phyloP scores from a whole-genome alignment of 1,284 basidiomycete genomes.

The Apiotrichum sp. region DNA sequence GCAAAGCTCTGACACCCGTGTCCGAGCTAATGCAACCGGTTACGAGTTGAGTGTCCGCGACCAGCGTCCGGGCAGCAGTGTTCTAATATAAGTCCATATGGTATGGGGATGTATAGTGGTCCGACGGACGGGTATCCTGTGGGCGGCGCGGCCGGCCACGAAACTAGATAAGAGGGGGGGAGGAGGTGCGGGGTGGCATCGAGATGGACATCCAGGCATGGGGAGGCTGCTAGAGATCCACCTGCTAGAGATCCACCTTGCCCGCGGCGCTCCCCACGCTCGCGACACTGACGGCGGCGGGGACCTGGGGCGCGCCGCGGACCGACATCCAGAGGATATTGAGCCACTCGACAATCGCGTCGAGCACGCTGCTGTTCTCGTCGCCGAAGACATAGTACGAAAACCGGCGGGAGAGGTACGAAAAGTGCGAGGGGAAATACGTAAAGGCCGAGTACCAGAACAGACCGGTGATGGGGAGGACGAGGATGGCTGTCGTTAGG shows the following conservation, averaged over 20 bases:
- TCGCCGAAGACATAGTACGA: conserved; percentile 47
- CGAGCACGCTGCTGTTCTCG: conserved; percentile 23
- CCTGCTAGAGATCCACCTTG: background rate
- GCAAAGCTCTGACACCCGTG: conserved; percentile 5
- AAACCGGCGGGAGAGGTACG: conserved; percentile 42
- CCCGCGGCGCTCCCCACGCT: background rate
- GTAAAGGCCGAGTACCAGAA: conserved; percentile 45
- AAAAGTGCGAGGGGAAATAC: conserved; percentile 43
- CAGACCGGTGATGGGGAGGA: conserved; percentile 35
- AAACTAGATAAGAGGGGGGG: no score
- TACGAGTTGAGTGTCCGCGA: no score
- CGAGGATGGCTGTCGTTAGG: conserved; percentile 23
- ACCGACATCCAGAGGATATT: conserved; percentile 11
- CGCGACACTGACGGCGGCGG: background rate
- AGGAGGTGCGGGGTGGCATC: no score
- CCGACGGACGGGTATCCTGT: no score
- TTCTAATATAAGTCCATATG: background rate
- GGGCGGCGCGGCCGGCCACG: no score
- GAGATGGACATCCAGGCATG: no score
- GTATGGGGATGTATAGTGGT: conserved; percentile 7
- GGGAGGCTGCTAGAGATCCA: background rate
- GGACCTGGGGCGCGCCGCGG: background rate
- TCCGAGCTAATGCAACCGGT: no score
- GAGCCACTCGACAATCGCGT: conserved; percentile 12
- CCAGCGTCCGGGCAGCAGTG: background rate